Evolutionary conservation across 1,284 basidiomycete genomes (phyloP).

Genomic region (Quambalaria eucalypti): DNA sequence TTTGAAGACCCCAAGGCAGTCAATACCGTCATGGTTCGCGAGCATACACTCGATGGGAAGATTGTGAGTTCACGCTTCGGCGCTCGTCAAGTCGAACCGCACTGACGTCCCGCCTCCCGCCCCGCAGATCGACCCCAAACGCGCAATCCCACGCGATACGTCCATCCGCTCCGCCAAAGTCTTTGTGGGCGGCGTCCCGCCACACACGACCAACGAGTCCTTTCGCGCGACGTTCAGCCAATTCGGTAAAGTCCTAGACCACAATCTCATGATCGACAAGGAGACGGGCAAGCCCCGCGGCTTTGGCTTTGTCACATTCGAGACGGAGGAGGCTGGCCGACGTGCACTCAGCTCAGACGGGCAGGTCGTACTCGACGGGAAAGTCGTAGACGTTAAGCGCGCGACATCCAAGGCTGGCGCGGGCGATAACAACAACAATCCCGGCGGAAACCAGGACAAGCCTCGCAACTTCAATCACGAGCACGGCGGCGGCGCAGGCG

Average conservation of each 20-base stretch:
- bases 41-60: slow-evolving; percentile 86
- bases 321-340: slow-evolving; percentile 73
- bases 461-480: slow-evolving; percentile 55
- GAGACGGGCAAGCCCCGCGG: slow-evolving; percentile 92
- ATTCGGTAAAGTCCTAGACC: slow-evolving; percentile 82
- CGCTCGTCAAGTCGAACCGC: not conserved
- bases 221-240: slow-evolving; percentile 86
- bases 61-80: slow-evolving; percentile 56
- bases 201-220: slow-evolving; percentile 80
- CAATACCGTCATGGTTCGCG: slow-evolving; percentile 72
- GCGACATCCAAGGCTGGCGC: slow-evolving; percentile 19
- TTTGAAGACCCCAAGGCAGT: slow-evolving; percentile 78
- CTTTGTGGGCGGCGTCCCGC: slow-evolving; percentile 89
- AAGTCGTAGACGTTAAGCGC: slow-evolving; percentile 64
- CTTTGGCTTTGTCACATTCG: slow-evolving; percentile 92
- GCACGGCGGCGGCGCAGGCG: slow-evolving; percentile 54
- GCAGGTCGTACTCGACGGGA: slow-evolving; percentile 47
- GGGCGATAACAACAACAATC: slow-evolving; percentile 26
- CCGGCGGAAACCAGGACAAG: slow-evolving; percentile 15
- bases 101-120: not conserved
- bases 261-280: slow-evolving; percentile 96
- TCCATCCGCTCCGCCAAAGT: slow-evolving; percentile 50
- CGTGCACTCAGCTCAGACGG: slow-evolving; percentile 48
- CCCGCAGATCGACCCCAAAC: slow-evolving; percentile 92
- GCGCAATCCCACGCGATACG: slow-evolving; percentile 73